Base-by-base conservation (phyloP, 2,329 filamentous ascomycete genomes). In the Ilyonectria mors-panacis region DNA sequence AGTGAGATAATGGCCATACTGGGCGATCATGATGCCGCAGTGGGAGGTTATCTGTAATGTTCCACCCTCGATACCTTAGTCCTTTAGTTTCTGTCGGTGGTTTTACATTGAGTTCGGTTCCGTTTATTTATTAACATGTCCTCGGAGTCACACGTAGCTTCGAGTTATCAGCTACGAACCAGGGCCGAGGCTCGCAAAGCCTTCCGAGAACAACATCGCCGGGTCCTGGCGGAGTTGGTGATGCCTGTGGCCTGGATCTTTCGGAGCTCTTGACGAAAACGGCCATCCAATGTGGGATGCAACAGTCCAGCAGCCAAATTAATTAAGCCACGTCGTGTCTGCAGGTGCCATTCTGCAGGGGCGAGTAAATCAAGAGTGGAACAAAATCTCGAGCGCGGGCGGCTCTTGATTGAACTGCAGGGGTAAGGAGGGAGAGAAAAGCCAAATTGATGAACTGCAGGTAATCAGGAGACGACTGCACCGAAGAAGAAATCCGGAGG, bases 1-100 rank as follows among this genome's bases (percentile, higher is more conserved):
- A 75, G 59, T 79, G 62, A 70, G 33, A 17, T 33, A 54, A 55
- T 47, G 39, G 19, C 37, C 42, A 55, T 56, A 30, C 13, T 44
- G n/a, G 13, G 30, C 23, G 37, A 42, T 37, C 8, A 51, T 51
- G 50, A 53, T 35, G 30, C 9, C 35, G 9, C 12, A 13, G 28
- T 35, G 50, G 4, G 30, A 37, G 30, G 30, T 21, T 15, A 3
- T 35, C 13, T 35, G 28, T 15, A 53, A 35, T 45, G 42, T 60
- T 37, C 57, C 15, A 51, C n/a, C 12, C 26, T 53, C 35, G 17
- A 35, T 63, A 50, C 42, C 42, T 53, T 48, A 45, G n/a, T 53
- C n/a, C 12, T 53, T 53, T 21, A 35, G 5, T 4, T 53, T n/a
- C n/a, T 15, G 30, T 21, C 23, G 21, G 28, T 35, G 13, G 6